Conservation (phyloP, 2,329 filamentous ascomycete species). For the Aspergillus alliaceus region DNA sequence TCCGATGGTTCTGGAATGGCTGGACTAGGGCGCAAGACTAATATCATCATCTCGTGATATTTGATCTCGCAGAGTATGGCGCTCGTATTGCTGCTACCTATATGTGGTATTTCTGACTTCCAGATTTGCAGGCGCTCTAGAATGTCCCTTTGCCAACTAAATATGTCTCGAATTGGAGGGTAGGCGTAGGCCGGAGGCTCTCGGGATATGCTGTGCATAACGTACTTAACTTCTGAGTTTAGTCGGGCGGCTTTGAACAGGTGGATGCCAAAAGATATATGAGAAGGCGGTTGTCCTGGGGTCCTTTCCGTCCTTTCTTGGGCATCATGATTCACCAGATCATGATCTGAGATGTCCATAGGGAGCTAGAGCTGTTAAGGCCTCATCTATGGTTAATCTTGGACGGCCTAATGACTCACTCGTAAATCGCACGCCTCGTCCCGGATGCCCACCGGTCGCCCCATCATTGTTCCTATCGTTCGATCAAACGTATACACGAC, state of each 20-base stretch:
- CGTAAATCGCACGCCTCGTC: conserved; percentile 57
- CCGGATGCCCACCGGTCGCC: conserved; percentile 54
- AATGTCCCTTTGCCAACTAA: conserved; percentile 50
- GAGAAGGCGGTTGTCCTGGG: conserved; percentile 19
- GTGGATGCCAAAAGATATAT: conserved; percentile 49
- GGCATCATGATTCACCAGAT: background rate
- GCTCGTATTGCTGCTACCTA: conserved; percentile 8
- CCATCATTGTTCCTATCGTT: conserved; percentile 57
- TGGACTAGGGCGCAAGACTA: conserved; percentile 54
- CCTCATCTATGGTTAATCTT: background rate
- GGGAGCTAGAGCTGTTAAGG: conserved; percentile 22
- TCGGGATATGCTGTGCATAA: conserved; percentile 54
- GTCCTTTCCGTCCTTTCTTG: conserved; percentile 11
- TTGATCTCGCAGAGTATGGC: conserved; percentile 44
- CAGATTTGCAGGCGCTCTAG: conserved; percentile 43
- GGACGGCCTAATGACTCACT: conserved; percentile 30
- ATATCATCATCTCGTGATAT: conserved; percentile 51
- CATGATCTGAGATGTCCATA: conserved; percentile 13
- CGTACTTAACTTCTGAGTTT: conserved; percentile 60
- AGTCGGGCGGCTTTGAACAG: conserved; percentile 46
- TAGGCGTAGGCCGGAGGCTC: conserved; percentile 51
- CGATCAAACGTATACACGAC: conserved; percentile 54
- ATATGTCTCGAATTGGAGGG: conserved; percentile 47
- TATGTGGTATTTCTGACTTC: conserved; percentile 39
- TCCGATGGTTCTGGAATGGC: conserved; percentile 51